phyloP scores from a whole-genome alignment of 805 yeast genomes.

The Cyberlindnera petersonii region DNA sequence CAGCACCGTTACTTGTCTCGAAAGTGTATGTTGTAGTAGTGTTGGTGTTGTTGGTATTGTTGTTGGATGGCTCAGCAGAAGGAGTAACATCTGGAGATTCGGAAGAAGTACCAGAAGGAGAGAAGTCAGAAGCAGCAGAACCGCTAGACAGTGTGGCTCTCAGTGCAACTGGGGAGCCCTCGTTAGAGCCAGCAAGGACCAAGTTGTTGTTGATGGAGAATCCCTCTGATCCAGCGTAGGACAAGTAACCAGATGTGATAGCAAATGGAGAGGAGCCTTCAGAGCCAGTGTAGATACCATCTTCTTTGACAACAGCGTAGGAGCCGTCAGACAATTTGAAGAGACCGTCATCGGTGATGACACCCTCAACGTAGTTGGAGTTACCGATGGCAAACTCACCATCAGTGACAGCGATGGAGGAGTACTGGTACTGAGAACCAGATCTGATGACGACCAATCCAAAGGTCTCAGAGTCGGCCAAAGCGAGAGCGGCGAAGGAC shows the following conservation, averaged over 20 bases:
- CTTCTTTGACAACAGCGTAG: constrained; percentile 29
- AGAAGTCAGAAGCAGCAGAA: constrained; percentile 24
- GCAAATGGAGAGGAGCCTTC: constrained; percentile 38
- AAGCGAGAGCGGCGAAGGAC: constrained; percentile 27
- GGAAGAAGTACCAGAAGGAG: constrained; percentile 21
- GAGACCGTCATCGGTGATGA: constrained; percentile 32
- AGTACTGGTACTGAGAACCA: constrained; percentile 33
- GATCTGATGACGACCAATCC: constrained; percentile 35
- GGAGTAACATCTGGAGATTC: constrained; percentile 11
- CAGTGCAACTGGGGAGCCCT: constrained; percentile 19
- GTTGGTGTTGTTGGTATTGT: constrained; percentile 5
- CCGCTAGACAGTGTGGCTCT: constrained; percentile 22
- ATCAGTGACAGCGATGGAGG: constrained; percentile 21
- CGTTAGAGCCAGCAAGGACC: constrained; percentile 13
- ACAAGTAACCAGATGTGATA: constrained; percentile 35
- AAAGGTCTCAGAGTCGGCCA: constrained; percentile 36
- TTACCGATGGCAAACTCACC: constrained; percentile 20
- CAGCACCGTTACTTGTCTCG: constrained; percentile 28
- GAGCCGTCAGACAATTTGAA: constrained; percentile 29
- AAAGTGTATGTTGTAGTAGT: constrained; percentile 9
- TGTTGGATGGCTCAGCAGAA: constrained; percentile 4
- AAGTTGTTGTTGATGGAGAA: constrained; percentile 32
- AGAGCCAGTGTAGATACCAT: constrained; percentile 25
- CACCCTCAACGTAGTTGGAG: constrained; percentile 13
- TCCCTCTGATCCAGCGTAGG: constrained; percentile 31